phyloP scores from a whole-genome alignment of 1,139 yeast genomes.

The Nematodospora anomalae region DNA sequence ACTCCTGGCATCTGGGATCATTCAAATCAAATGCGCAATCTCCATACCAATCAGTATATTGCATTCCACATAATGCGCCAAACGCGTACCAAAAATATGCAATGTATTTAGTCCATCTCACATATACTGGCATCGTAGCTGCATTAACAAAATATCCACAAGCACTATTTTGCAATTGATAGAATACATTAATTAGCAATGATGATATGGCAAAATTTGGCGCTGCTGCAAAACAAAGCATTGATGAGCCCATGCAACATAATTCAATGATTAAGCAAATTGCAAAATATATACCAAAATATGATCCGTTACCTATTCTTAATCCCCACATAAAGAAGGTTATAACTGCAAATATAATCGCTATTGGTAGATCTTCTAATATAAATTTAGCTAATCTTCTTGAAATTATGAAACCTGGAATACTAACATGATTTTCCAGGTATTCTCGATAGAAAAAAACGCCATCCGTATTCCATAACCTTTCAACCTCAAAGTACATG shows the following conservation, averaged over 20 bases:
- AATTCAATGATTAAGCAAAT: constrained; percentile 57
- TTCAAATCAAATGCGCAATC: constrained; percentile 44
- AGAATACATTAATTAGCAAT: constrained; percentile 58
- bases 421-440: constrained; percentile 66
- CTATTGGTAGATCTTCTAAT: constrained; percentile 68
- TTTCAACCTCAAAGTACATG: constrained; percentile 68
- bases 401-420: constrained; percentile 66
- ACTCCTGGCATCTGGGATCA: constrained; percentile 28
- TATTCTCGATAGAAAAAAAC: constrained; percentile 71
- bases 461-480: constrained; percentile 70
- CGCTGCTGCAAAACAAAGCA: constrained; percentile 56
- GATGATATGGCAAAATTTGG: constrained; percentile 68
- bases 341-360: constrained; percentile 56
- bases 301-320: constrained; percentile 24
- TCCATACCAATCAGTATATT: constrained; percentile 57
- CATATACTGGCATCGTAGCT: constrained; percentile 71
- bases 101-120: constrained; percentile 73
- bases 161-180: constrained; percentile 68
- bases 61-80: constrained; percentile 62
- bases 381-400: constrained; percentile 66
- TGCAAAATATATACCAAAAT: constrained; percentile 64
- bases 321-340: constrained; percentile 82
- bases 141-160: constrained; percentile 77
- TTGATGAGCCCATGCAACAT: constrained; percentile 56
- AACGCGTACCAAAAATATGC: constrained; percentile 74